Evolutionary conservation across 1,284 basidiomycete genomes (phyloP), one percentile per base, ranked within the genome.

Genomic region (Singerocomus rubriflavus): DNA sequence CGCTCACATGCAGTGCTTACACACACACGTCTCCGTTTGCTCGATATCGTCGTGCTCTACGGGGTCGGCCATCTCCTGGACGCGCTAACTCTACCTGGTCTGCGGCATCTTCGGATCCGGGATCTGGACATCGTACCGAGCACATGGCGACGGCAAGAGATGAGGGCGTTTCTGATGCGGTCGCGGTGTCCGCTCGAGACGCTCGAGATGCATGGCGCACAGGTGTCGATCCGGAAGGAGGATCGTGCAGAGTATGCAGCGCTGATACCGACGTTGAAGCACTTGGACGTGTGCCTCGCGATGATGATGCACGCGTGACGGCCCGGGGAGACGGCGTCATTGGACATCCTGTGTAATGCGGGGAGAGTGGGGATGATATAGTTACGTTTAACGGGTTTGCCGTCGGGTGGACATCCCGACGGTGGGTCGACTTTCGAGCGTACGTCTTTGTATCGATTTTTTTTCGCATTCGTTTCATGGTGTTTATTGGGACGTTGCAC

Each of bases 241-340:
- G 59, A 48, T 32, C 46, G 47, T 30, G 37, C 39, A 21, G 48
- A 41, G 32, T 61, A 58, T 44, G 39, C 27, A 16, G 47, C 48
- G 41, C n/a, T 61, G 46, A 41, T 61, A 46, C 58, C 58, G 1
- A 63, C 55, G 17, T 36, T 63, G 46, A 60, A 55, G 29, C 47
- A 57, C 26, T 35, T 62, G 50, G 54, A 62, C 14, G 33, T 57
- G 32, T 37, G 57, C 25, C n/a, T 54, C 27, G 47, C 47, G 29
- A 34, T 54, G 35, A 54, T 42, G 57, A 44, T 47, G 47, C 51
- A 44, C 16, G 37, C 32, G 21, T 41, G 40, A 50, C 8, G 42
- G 26, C n/a, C n/a, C n/a, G n/a, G n/a, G n/a, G n/a, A n/a, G n/a
- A n/a, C n/a, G n/a, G n/a, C n/a, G n/a, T n/a, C n/a, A n/a, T n/a